Conservation (phyloP, 805 yeast genomes). For the Scheffersomyces amazonensis region DNA sequence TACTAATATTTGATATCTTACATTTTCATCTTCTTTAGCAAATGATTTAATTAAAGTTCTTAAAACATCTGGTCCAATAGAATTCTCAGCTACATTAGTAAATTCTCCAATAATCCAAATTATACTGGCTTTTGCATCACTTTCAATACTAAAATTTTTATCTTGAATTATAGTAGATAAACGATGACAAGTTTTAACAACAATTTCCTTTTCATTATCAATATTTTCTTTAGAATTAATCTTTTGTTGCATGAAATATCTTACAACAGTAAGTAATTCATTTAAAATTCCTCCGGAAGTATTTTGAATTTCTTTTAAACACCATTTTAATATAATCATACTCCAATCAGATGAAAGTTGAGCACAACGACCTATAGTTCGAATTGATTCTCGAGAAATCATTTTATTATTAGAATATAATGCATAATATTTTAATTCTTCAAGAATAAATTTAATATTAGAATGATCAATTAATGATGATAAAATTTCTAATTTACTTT, state of each 20-base stretch:
- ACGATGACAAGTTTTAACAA: slow-evolving; percentile 54
- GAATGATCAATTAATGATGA: slow-evolving; percentile 53
- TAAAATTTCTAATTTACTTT: slow-evolving; percentile 58
- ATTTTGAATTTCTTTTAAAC: slow-evolving; percentile 46
- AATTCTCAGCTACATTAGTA: slow-evolving; percentile 31
- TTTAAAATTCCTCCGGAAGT: slow-evolving; percentile 41
- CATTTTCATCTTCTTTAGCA: slow-evolving; percentile 51
- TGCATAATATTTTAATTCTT: slow-evolving; percentile 60
- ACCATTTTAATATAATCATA: slow-evolving; percentile 59
- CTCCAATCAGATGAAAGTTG: slow-evolving; percentile 47
- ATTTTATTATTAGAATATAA: slow-evolving; percentile 10
- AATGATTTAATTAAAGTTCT: slow-evolving; percentile 55
- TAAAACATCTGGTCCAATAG: slow-evolving; percentile 72
- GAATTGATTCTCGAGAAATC: slow-evolving; percentile 48
- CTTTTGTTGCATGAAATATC: slow-evolving; percentile 65
- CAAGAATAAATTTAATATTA: slow-evolving; percentile 50
- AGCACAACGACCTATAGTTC: slow-evolving; percentile 61
- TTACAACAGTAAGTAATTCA: slow-evolving; percentile 69
- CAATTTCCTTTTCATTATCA: slow-evolving; percentile 23
- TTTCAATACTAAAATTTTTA: slow-evolving; percentile 16
- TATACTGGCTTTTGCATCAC: slow-evolving; percentile 72
- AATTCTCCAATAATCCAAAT: slow-evolving; percentile 92
- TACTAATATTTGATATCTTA: slow-evolving; percentile 68
- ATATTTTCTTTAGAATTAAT: slow-evolving; percentile 17
- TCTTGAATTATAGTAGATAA: slow-evolving; percentile 34